These are phyloP conservation scores for Hysterangium stoloniferum DNA, from an alignment of 768 basidiomycete genomes.

Conservation along the genomic window DNA sequence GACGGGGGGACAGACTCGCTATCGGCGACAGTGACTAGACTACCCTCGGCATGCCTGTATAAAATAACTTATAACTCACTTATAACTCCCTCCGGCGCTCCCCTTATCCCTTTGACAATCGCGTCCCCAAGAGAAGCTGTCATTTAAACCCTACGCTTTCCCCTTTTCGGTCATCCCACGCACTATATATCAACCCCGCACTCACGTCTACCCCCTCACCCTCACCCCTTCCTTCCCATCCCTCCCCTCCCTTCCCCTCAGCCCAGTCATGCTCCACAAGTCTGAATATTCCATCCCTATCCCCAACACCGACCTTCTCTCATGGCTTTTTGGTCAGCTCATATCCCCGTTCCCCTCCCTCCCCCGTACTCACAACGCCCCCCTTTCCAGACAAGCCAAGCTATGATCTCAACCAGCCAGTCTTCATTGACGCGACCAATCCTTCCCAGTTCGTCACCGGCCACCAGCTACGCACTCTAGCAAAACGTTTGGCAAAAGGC, in stretches of 20 bases:
- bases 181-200: not conserved
- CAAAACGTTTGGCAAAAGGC: conserved; percentile 9
- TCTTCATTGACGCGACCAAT: conserved; percentile 6
- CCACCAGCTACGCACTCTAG: not conserved
- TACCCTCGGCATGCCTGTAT: no score
- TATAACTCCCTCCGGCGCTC: not conserved
- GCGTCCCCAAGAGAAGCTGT: not conserved
- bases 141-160: not conserved
- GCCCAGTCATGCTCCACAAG: conserved; percentile 6
- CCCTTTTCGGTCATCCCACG: not conserved
- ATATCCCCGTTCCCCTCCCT: not conserved
- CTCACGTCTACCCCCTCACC: not conserved
- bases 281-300: conserved; percentile 11
- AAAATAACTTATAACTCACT: no score
- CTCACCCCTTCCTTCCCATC: not conserved
- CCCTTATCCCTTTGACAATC: conserved; percentile 6
- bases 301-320: conserved; percentile 10
- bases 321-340: conserved; percentile 11
- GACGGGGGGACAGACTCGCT: no score
- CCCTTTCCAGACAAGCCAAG: conserved; percentile 3
- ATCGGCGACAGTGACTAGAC: no score
- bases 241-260: not conserved
- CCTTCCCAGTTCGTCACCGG: conserved; percentile 8
- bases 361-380: not conserved
- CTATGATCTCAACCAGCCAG: conserved; percentile 9